phyloP scores from a whole-genome alignment of 2,329 filamentous ascomycete species.

The Tolypocladium ovalisporum region DNA sequence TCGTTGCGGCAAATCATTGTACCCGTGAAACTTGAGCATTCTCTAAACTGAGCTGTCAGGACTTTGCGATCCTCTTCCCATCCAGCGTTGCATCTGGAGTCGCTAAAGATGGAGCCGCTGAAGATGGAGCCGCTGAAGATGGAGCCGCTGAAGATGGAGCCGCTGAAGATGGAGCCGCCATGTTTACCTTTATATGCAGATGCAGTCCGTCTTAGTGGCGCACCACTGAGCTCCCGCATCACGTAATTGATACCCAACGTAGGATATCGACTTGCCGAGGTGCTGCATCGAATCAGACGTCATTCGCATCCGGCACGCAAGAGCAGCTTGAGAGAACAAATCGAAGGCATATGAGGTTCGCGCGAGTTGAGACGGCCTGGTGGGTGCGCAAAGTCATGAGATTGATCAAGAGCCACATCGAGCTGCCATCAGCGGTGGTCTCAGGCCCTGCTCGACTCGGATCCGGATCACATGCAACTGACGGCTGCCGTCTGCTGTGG shows the following conservation, averaged over 20 bases:
- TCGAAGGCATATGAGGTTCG: not conserved
- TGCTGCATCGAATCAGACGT: not conserved
- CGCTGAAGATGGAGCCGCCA: too few relatives aligned
- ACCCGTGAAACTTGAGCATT: not conserved
- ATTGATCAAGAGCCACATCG: too few relatives aligned
- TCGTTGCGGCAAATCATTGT: not conserved
- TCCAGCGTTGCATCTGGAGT: not conserved
- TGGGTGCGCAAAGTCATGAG: too few relatives aligned
- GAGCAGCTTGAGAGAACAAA: not conserved
- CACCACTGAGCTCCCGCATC: not conserved
- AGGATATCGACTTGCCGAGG: not conserved
- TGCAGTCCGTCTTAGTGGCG: not conserved
- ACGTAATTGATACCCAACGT: not conserved
- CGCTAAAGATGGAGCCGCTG: too few relatives aligned
- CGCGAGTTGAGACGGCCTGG: too few relatives aligned
- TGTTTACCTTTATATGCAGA: too few relatives aligned
- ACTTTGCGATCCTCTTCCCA: not conserved
- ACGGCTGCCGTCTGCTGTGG: not conserved
- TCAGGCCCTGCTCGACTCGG: not conserved
- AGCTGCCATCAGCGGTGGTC: not conserved
- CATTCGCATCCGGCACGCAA: not conserved
- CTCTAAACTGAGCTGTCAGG: not conserved
- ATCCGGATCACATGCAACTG: too few relatives aligned
- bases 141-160: not conserved
- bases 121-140: not conserved